Conservation (phyloP, 2,329 filamentous ascomycete species). For the Claviceps quebecensis region DNA sequence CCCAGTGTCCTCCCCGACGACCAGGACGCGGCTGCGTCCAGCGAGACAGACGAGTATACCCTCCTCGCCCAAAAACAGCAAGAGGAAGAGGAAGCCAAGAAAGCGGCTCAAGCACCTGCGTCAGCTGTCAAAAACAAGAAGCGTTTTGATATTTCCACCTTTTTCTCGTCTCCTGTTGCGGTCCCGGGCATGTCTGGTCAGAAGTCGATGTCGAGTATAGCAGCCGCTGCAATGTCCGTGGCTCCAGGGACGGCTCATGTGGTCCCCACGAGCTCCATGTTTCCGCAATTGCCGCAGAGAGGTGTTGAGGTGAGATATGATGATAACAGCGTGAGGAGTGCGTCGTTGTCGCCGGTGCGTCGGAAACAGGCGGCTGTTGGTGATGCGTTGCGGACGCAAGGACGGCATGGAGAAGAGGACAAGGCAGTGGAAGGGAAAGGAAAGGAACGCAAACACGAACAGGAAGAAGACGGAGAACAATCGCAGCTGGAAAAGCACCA, state of each 20-base stretch:
- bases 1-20: constrained; percentile 5
- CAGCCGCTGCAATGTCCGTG: constrained; percentile 3
- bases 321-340: constrained; percentile 16
- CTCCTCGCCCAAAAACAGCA: constrained; percentile 22
- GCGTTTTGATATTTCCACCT: constrained; percentile 35
- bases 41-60: constrained; percentile 28
- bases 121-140: constrained; percentile 17
- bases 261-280: constrained; percentile 25
- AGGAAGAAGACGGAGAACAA: neutral
- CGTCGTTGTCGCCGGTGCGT: constrained; percentile 23
- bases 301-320: constrained; percentile 19
- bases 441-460: neutral
- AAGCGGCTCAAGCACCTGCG: constrained; percentile 6
- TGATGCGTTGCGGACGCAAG: neutral
- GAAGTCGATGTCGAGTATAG: constrained; percentile 16
- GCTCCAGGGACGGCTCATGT: constrained; percentile 11
- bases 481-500: neutral
- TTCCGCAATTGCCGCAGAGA: constrained; percentile 20
- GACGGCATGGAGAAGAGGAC: neutral
- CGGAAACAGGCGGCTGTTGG: neutral
- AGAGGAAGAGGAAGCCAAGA: constrained; percentile 8
- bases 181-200: constrained; percentile 21
- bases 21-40: constrained; percentile 2
- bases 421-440: neutral
- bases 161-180: constrained; percentile 42